Evolutionary conservation across 108 stramenopile species (phyloP).

Genomic region (Skeletonema grethae): DNA sequence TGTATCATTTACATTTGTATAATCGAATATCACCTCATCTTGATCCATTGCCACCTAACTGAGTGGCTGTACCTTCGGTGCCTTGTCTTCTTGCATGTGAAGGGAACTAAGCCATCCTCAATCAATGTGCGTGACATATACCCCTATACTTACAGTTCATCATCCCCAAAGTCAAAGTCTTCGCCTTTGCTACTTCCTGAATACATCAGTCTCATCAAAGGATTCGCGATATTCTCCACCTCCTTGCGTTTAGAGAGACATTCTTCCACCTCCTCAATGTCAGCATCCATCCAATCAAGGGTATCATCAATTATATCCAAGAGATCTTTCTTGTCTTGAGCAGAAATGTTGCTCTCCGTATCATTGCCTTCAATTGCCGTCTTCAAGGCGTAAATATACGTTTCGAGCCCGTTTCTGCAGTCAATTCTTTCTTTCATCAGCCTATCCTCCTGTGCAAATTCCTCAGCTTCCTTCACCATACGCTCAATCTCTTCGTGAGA

Average conservation of each 20-base stretch:
- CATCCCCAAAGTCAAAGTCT: conserved; percentile 43
- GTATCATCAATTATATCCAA: conserved; percentile 62
- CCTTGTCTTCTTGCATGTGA: too few species aligned
- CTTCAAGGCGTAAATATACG: conserved; percentile 70
- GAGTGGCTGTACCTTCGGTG: too few species aligned
- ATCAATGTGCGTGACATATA: too few species aligned
- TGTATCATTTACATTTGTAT: too few species aligned
- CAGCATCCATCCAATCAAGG: conserved; percentile 75
- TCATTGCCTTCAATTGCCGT: conserved; percentile 69
- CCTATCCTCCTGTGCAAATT: conserved; percentile 75
- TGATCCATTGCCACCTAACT: too few species aligned
- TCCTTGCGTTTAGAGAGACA: conserved; percentile 67
- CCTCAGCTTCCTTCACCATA: conserved; percentile 78
- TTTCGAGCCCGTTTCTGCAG: conserved; percentile 63
- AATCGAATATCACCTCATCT: too few species aligned
- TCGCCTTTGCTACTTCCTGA: background rate
- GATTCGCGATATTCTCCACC: conserved; percentile 72
- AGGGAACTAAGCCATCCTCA: too few species aligned
- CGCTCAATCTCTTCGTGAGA: conserved; percentile 73
- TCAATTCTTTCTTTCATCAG: conserved; percentile 59
- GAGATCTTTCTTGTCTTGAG: conserved; percentile 66
- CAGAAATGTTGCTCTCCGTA: conserved; percentile 51
- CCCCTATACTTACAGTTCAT: conserved; percentile 52
- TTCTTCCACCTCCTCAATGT: conserved; percentile 60
- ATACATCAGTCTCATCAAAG: conserved; percentile 50